Evolutionary conservation across 192 early-diverging fungal species (phyloP).

Genomic region (Entophlyctis helioformis): DNA sequence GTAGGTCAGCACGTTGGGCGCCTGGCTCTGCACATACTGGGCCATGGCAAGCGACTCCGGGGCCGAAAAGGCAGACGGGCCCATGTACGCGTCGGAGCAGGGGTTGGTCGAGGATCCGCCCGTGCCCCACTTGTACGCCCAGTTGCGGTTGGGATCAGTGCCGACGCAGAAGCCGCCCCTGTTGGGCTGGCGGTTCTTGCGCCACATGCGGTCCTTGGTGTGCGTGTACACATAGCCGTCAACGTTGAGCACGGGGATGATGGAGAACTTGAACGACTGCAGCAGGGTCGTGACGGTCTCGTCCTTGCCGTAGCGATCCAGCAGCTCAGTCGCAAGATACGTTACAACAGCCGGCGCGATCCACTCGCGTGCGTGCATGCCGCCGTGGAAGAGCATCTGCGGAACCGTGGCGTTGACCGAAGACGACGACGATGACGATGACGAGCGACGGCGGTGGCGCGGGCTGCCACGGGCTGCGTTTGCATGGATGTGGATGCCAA

Average conservation of each 20-base stretch:
- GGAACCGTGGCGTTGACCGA: neutral
- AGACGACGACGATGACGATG: neutral
- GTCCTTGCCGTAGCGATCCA: constrained; percentile 30
- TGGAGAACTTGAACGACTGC: constrained; percentile 35
- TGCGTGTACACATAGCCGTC: constrained; percentile 52
- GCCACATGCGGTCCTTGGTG: constrained; percentile 43
- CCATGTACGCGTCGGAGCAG: constrained; percentile 44
- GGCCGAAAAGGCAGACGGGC: constrained; percentile 35
- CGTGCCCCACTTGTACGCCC: constrained; percentile 39
- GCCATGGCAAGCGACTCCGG: constrained; percentile 39
- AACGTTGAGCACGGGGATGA: constrained; percentile 52
- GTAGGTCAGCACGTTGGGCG: constrained; percentile 23
- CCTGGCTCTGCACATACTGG: constrained; percentile 24
- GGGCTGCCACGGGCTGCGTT: neutral
- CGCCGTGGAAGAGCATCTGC: constrained; percentile 4
- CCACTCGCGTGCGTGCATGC: constrained; percentile 1
- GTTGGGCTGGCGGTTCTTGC: constrained; percentile 53
- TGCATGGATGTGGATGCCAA: constrained; percentile 24
- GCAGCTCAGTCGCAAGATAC: constrained; percentile 41
- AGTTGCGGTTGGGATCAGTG: constrained; percentile 56
- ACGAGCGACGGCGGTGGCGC: no score
- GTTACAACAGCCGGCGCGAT: constrained; percentile 27
- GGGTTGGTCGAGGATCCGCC: constrained; percentile 42
- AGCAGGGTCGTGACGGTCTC: constrained; percentile 29
- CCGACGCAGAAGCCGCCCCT: constrained; percentile 35